Base-by-base conservation (phyloP, 2,329 filamentous ascomycete species). In the Hymenoscyphus occultus region DNA sequence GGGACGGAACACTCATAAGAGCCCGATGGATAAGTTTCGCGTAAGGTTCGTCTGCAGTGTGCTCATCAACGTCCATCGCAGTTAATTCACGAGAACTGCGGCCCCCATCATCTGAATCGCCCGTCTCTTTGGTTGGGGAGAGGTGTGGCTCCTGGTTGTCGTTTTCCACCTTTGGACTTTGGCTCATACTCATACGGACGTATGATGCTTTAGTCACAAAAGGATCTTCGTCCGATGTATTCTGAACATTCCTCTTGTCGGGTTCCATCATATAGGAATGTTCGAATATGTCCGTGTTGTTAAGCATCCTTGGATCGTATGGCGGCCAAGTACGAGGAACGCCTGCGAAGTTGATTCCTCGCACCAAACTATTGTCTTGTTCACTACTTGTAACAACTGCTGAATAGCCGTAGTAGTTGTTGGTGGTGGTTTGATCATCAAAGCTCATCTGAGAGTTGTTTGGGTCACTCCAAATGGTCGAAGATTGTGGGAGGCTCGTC, bases 1-100 rank as follows among this genome's bases (percentile, higher is more conserved):
- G 83, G 5, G 82, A 80, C 0, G 87, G 84, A 0, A 83, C 84
- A 70, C 86, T 86, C 79, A 88, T 85, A 22, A 98, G 84, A 0
- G 92, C 92, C 61, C 83, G 81, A 74, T 89, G 90, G 67, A 98
- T 92, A 16, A 97, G 83, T 72, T 90, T 84, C 0, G 94, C 93
- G 74, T 98, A 98, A 0, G 92, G 90, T 65, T 85, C 84, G 86
- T 73, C 71, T 60, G 77, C 77, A 40, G 75, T 71, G 39, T 72
- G 70, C 59, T 72, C 71, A 63, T 73, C 71, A 56, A 65, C 65
- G 67, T 62, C 75, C 67, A 68, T 70, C 32, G 72, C 72, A 3
- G 70, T 70, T 58, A 71, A 64, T 31, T 74, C 71, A 22, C 67
- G 68, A 32, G 70, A 69, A 31, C 65, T 72, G n/a, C 63, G 61